Evolutionary conservation across 345 rosid species (phyloP).

Genomic region (Syzygium aromaticum): DNA sequence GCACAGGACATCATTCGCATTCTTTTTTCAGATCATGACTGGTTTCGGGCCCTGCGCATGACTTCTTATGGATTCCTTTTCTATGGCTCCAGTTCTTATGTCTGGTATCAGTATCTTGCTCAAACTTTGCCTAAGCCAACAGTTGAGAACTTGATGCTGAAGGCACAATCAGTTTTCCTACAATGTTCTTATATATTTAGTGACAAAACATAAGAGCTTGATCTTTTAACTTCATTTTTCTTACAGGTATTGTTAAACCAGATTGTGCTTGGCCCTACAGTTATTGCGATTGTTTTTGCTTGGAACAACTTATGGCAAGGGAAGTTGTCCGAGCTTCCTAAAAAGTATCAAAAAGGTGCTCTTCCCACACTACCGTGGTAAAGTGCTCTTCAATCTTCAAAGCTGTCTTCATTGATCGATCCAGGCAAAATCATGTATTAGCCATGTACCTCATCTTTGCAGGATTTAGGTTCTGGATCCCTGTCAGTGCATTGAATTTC

Average conservation of each 20-base stretch:
- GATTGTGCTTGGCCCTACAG: conserved; percentile 81
- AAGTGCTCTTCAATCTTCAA: conserved; percentile 4
- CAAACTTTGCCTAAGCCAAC: conserved; percentile 60
- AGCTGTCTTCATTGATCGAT: conserved; percentile 5
- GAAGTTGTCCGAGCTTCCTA: conserved; percentile 61
- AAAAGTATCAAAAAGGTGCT: conserved; percentile 72
- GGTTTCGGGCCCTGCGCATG: conserved; percentile 86
- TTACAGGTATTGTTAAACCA: conserved; percentile 80
- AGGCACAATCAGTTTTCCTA: conserved; percentile 30
- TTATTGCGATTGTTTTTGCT: conserved; percentile 79
- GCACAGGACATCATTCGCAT: conserved; percentile 31
- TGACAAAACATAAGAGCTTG: background rate
- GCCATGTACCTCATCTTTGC: conserved; percentile 10
- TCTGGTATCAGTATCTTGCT: conserved; percentile 81
- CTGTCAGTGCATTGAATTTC: conserved; percentile 80
- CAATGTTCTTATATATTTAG: background rate
- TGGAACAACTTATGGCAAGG: conserved; percentile 93
- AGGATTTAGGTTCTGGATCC: conserved; percentile 97
- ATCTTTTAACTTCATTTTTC: background rate
- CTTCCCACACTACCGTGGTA: conserved; percentile 73
- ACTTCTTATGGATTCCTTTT: conserved; percentile 81
- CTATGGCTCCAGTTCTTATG: conserved; percentile 92
- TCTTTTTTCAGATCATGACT: conserved; percentile 59
- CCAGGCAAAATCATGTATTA: background rate
- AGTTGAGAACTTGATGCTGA: conserved; percentile 46